Base-by-base conservation (phyloP, 2,329 filamentous ascomycete genomes). In the Ceratocystis ficicola region DNA sequence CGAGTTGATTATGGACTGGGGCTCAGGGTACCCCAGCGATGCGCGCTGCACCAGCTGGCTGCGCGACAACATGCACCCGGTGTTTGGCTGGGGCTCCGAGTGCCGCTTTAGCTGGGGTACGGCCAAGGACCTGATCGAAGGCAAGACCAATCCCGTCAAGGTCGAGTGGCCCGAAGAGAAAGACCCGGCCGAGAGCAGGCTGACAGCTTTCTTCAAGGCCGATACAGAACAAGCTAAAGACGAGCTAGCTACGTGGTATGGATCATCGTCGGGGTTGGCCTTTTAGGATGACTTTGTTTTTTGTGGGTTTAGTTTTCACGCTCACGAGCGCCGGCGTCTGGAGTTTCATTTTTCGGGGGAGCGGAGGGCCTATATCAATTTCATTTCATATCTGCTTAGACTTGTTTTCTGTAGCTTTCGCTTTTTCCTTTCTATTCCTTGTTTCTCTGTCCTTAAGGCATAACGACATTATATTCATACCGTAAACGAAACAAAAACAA, bases 61-160 rank as follows among this genome's bases (percentile, higher is more conserved):
- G 73, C 89, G 86, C 76, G 78, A 78, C 48, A 94, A 93, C 70
- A 93, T 96, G 86, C 87, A 99, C 72, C 89, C 90, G 2, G 77
- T 97, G 1, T 99, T 97, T 77, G 94, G 94, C 15, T 99, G 94
- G 93, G 92, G 93, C 0, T 83, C 83, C 28, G 92, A 97, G 76
- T 95, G 90, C 73, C 82, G 94, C 3, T 97, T 96, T 73, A 96
- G 91, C 72, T 99, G 94, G 94, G 89, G 88, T 0, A 97, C 94
- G 0, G 89, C 89, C 1, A 96, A 95, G 77, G 92, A 97, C 72
- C 83, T 97, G 84, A 77, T 99, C 3, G 92, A 96, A 70, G 77
- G 79, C n/a, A 90, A 88, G 74, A 79, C 78, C 28, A 84, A 83
- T 3, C 41, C 55, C 15, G 81, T 88, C 64, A 86, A 82, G 73